These are phyloP conservation scores for Tylopilus sp. DNA, from an alignment of 1,284 basidiomycete species.

Conservation along the genomic window DNA sequence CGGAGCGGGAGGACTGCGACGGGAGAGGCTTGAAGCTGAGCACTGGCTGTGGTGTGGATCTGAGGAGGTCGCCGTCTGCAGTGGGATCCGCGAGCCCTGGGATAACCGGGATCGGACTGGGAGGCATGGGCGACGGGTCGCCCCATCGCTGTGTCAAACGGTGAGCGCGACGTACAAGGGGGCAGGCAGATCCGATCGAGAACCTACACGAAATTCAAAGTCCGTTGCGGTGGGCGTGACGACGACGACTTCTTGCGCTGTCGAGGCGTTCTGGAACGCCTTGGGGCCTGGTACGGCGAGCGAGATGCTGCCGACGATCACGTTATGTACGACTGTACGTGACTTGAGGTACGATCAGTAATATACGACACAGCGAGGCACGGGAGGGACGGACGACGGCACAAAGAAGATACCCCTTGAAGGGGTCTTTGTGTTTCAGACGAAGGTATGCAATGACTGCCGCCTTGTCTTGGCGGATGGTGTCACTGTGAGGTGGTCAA, in stretches of 20 bases:
- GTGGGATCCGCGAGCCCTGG: conserved; percentile 14
- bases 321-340: conserved; percentile 70
- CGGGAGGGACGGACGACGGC: conserved; percentile 53
- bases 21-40: conserved; percentile 59
- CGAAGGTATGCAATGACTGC: conserved; percentile 73
- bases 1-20: conserved; percentile 64
- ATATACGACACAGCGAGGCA: conserved; percentile 4
- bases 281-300: conserved; percentile 69
- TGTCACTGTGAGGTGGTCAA: conserved; percentile 47
- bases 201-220: conserved; percentile 66
- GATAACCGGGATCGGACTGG: conserved; percentile 39
- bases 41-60: conserved; percentile 15
- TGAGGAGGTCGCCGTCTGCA: background rate
- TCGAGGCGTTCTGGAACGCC: conserved; percentile 73
- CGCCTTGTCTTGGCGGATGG: conserved; percentile 71
- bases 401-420: conserved; percentile 69
- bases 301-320: conserved; percentile 71
- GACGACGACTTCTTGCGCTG: conserved; percentile 73
- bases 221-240: conserved; percentile 63
- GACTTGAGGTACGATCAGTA: conserved; percentile 29
- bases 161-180: conserved; percentile 10
- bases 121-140: conserved; percentile 64
- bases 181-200: conserved; percentile 15
- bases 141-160: conserved; percentile 59
- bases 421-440: conserved; percentile 70